Evolutionary conservation across 345 rosid genomes (phyloP).

Genomic region (Rhizophora mangle): DNA sequence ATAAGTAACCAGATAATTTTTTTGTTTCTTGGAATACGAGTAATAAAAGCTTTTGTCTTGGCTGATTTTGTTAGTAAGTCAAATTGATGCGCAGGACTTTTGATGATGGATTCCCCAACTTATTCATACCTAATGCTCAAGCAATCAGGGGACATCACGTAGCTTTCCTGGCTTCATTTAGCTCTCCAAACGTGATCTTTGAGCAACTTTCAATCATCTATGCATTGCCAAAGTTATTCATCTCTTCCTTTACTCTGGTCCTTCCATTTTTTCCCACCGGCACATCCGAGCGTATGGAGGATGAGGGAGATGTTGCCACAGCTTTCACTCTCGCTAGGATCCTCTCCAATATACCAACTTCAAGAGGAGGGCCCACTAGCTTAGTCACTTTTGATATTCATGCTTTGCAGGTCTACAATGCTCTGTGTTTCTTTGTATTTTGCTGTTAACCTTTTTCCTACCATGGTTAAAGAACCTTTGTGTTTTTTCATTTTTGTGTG

Average conservation of each 20-base stretch:
- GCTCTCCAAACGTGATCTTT: conserved; percentile 83
- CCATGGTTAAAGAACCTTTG: background rate
- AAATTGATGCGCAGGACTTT: conserved; percentile 47
- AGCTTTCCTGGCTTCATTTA: conserved; percentile 90
- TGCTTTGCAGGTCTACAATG: conserved; percentile 72
- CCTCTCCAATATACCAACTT: conserved; percentile 74
- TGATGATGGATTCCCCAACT: conserved; percentile 89
- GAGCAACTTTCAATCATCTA: conserved; percentile 92
- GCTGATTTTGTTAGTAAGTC: background rate
- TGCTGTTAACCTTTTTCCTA: background rate
- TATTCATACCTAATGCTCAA: conserved; percentile 92
- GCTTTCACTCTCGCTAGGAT: conserved; percentile 98
- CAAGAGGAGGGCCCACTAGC: conserved; percentile 95
- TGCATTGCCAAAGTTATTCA: conserved; percentile 83
- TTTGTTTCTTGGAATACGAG: too few species aligned
- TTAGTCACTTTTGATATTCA: conserved; percentile 96
- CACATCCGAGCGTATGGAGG: conserved; percentile 98
- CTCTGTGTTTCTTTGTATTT: background rate
- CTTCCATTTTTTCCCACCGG: conserved; percentile 98
- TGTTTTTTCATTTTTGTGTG: background rate
- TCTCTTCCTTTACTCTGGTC: conserved; percentile 89
- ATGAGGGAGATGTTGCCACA: conserved; percentile 93
- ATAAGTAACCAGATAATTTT: too few species aligned
- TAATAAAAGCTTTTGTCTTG: too few species aligned
- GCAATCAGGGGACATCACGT: conserved; percentile 91